Base-by-base conservation (phyloP, 2,329 filamentous ascomycete genomes). In the Talaromyces sp. region DNA sequence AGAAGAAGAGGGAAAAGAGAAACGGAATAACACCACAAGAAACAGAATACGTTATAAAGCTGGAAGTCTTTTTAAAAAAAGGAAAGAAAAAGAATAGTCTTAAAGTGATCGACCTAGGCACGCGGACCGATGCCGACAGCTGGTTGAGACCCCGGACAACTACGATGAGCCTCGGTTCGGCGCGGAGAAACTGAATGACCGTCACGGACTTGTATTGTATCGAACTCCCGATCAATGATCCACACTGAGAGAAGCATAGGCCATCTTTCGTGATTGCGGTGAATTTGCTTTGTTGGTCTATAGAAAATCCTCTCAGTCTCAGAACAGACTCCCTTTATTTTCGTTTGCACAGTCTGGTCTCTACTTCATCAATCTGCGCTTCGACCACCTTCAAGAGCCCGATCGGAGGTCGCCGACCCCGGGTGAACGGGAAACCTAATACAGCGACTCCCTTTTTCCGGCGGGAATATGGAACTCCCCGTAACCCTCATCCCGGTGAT, bases 111-210 rank as follows among this genome's bases (percentile, higher is more conserved):
- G 44, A 52, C 47, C 37, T 41, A 45, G 36, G 22, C 39, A 47
- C 20, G 37, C 51, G 48, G 49, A 57, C 61, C 61, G 60, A 63
- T 60, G 52, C 58, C 61, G 62, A 62, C 24, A 27, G 43, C 47
- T 44, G 46, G 17, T 49, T 52, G 36, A 33, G n/a, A 37, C 55
- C 60, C 60, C 57, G 54, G 61, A 63, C 43, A 45, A 36, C 17
- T 52, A 53, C 47, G 51, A 42, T 49, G 37, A 24, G 39, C 61
- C 61, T 56, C 53, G 61, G 61, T 53, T 64, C 61, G 60, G 59
- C 14, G 10, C 61, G 61, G 61, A 62, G 40, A 63, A 63, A 62
- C 49, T 11, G 35, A 33, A 8, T 20, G 22, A 29, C 19, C 29
- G 22, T 49, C 24, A 27, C n/a, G 9, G 4, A 27, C 24, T 9